Conservation (phyloP, 768 basidiomycete species). For the Amanita phalloides region DNA sequence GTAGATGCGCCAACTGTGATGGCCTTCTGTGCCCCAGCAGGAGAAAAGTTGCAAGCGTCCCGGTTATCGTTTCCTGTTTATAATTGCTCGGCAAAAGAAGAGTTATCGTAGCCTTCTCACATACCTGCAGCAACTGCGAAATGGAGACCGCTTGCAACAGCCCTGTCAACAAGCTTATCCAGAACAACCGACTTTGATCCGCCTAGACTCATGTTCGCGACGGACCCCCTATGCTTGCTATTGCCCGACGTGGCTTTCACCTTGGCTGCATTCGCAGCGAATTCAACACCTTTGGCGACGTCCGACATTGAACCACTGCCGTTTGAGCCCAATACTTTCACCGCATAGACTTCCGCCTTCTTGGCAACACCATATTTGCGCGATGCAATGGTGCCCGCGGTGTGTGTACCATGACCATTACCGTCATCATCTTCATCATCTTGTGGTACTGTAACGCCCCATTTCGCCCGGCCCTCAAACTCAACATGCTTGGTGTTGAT, state of each 20-base stretch:
- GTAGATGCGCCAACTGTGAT: slow-evolving; percentile 93
- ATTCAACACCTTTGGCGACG: slow-evolving; percentile 81
- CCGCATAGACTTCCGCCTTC: slow-evolving; percentile 78
- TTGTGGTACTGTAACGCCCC: slow-evolving; percentile 88
- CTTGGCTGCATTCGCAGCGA: slow-evolving; percentile 49
- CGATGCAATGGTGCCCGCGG: slow-evolving; percentile 94
- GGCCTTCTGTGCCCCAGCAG: slow-evolving; percentile 80
- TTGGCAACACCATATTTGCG: slow-evolving; percentile 93
- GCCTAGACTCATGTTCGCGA: slow-evolving; percentile 96
- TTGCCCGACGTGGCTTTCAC: slow-evolving; percentile 61
- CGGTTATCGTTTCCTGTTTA: slow-evolving; percentile 66
- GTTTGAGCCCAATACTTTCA: slow-evolving; percentile 91
- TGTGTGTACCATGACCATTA: slow-evolving; percentile 94
- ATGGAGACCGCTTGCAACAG: slow-evolving; percentile 79
- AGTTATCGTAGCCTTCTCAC: slow-evolving; percentile 12
- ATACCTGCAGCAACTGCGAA: slow-evolving; percentile 94
- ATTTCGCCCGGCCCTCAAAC: slow-evolving; percentile 80
- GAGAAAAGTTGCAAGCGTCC: slow-evolving; percentile 90
- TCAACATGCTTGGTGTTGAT: slow-evolving; percentile 81
- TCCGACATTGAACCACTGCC: slow-evolving; percentile 94
- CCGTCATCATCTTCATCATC: slow-evolving; percentile 83
- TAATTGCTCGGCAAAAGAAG: not conserved
- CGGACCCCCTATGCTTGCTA: slow-evolving; percentile 86
- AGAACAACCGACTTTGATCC: slow-evolving; percentile 86
- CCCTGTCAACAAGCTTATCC: slow-evolving; percentile 76